Conservation (phyloP, 1,139 yeast genomes). For the Nadsonia commutata region DNA sequence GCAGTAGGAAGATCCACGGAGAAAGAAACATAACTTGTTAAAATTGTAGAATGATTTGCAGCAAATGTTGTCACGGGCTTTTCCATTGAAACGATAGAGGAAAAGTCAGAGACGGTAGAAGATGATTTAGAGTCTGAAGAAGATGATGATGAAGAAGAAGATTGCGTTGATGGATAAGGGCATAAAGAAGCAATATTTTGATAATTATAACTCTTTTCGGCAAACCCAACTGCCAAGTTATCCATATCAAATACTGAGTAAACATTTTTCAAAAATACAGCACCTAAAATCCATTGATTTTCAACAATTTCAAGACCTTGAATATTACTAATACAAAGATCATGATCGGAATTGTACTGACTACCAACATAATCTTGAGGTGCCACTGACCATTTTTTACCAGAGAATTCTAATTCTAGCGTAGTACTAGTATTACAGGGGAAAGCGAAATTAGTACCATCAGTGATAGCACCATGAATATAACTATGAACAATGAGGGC, state of each 20-base stretch:
- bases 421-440: slow-evolving; percentile 34
- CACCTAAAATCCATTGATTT: slow-evolving; percentile 38
- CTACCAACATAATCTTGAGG: slow-evolving; percentile 36
- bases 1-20: no score
- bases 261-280: slow-evolving; percentile 40
- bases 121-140: neutral
- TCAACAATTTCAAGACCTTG: slow-evolving; percentile 32
- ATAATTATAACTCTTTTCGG: slow-evolving; percentile 16
- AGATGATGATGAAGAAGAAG: neutral
- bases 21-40: no score
- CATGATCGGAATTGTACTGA: slow-evolving; percentile 27
- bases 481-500: slow-evolving; percentile 39
- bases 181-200: slow-evolving; percentile 1
- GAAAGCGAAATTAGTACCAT: slow-evolving; percentile 45
- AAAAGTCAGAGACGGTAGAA: neutral
- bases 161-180: neutral
- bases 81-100: no score
- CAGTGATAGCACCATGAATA: slow-evolving; percentile 36
- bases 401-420: slow-evolving; percentile 30
- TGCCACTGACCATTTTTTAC: slow-evolving; percentile 31
- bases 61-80: no score
- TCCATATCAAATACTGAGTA: slow-evolving; percentile 48
- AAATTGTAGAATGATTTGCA: no score
- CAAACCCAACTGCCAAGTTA: slow-evolving; percentile 37
- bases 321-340: slow-evolving; percentile 51